Percentiles rank a stretch among this genome's conserved stretches.
phyloP scores from a whole-genome alignment of 805 yeast species.

The Schwanniomyces vanrijiae region DNA sequence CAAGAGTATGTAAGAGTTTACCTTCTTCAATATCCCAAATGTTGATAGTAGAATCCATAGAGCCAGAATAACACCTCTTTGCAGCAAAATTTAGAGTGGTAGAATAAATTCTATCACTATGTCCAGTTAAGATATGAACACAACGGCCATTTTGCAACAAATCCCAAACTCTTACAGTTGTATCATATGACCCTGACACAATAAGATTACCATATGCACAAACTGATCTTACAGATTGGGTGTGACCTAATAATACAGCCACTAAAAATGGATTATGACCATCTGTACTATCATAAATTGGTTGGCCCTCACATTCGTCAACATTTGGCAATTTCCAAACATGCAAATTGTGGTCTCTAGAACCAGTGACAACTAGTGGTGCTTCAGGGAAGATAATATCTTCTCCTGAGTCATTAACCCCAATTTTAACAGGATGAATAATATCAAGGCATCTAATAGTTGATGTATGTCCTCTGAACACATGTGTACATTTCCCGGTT shows the following conservation, averaged over 20 bases:
- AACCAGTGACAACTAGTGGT: slow-evolving; percentile 62
- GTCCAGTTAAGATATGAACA: slow-evolving; percentile 74
- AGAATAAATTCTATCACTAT: slow-evolving; percentile 84
- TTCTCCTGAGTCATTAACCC: slow-evolving; percentile 58
- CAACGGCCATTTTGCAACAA: slow-evolving; percentile 67
- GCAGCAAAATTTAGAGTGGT: slow-evolving; percentile 77
- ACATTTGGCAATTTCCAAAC: slow-evolving; percentile 59
- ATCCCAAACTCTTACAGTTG: slow-evolving; percentile 91
- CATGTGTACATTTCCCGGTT: slow-evolving; percentile 84
- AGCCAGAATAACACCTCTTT: slow-evolving; percentile 83
- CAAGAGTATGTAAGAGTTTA: slow-evolving; percentile 62
- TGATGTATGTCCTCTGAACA: slow-evolving; percentile 88
- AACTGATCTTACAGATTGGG: slow-evolving; percentile 68
- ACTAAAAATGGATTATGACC: slow-evolving; percentile 62
- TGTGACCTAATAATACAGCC: slow-evolving; percentile 58
- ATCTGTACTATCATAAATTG: slow-evolving; percentile 37
- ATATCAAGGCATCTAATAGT: slow-evolving; percentile 92
- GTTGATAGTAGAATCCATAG: slow-evolving; percentile 84
- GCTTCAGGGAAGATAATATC: slow-evolving; percentile 56
- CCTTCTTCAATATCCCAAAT: slow-evolving; percentile 90
- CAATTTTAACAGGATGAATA: slow-evolving; percentile 63
- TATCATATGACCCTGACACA: slow-evolving; percentile 89
- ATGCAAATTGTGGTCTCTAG: slow-evolving; percentile 45
- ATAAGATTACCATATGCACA: slow-evolving; percentile 82
- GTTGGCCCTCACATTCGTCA: slow-evolving; percentile 31